Evolutionary conservation across 306 rosid species (phyloP).

Genomic region (Acacia melanoxylon): DNA sequence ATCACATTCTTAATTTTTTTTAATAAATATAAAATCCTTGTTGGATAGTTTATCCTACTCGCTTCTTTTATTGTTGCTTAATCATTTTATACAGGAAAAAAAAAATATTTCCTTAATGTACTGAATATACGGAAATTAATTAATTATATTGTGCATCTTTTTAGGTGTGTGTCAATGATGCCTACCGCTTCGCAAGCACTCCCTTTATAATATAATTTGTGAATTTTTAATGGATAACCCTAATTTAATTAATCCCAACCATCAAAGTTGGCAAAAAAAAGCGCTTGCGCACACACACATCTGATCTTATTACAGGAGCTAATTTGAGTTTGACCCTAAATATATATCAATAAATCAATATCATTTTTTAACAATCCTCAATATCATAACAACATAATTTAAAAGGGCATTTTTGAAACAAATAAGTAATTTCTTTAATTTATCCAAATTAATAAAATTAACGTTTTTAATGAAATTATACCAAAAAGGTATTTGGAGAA

Average conservation of each 20-base stretch:
- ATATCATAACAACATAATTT: too few species aligned
- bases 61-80: background rate
- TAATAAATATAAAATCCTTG: background rate
- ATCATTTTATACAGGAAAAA: background rate
- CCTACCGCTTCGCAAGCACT: constrained; percentile 40
- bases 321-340: too few species aligned
- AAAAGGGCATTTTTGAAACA: too few species aligned
- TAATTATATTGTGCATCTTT: constrained; percentile 40
- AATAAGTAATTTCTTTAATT: too few species aligned
- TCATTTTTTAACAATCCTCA: too few species aligned
- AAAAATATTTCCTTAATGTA: too few species aligned
- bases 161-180: constrained; percentile 55
- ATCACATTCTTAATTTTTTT: background rate
- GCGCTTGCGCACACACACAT: too few species aligned
- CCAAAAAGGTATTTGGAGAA: too few species aligned
- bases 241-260: background rate
- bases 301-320: too few species aligned
- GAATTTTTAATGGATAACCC: constrained; percentile 3
- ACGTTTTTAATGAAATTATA: too few species aligned
- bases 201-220: constrained; percentile 35
- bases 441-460: too few species aligned
- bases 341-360: too few species aligned
- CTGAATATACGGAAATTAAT: background rate
- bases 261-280: background rate
- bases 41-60: background rate